phyloP scores from a whole-genome alignment of 1,284 basidiomycete species.

The Sanghuangporus sanghuang region DNA sequence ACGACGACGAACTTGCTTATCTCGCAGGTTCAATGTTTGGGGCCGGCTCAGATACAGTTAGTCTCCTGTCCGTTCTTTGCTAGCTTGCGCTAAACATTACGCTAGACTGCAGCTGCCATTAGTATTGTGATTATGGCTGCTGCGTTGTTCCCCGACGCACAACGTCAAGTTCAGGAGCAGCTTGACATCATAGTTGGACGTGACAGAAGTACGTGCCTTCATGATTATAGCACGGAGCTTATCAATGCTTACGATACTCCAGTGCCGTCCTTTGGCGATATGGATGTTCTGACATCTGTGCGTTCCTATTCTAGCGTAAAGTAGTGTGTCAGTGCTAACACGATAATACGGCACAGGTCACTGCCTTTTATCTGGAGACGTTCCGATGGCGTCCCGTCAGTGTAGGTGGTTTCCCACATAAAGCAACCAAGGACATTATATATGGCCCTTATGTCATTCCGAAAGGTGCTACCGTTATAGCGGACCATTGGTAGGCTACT shows the following conservation, averaged over 20 bases:
- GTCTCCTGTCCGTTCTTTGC: conserved; percentile 14
- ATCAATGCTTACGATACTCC: background rate
- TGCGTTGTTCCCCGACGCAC: conserved; percentile 51
- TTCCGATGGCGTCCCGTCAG: conserved; percentile 62
- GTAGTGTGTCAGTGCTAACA: background rate
- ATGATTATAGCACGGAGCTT: conserved; percentile 13
- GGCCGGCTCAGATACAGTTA: conserved; percentile 26
- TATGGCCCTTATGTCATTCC: conserved; percentile 59
- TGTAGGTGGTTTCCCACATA: conserved; percentile 49
- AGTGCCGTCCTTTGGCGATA: conserved; percentile 51
- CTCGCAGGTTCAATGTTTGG: conserved; percentile 29
- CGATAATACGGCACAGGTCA: conserved; percentile 32
- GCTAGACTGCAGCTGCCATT: conserved; percentile 49
- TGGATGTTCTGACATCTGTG: conserved; percentile 36
- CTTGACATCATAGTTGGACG: conserved; percentile 54
- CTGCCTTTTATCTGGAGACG: conserved; percentile 56
- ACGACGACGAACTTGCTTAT: conserved; percentile 26
- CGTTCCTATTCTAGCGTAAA: background rate
- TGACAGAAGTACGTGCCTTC: conserved; percentile 36
- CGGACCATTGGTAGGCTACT: conserved; percentile 49
- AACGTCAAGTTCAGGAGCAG: conserved; percentile 52
- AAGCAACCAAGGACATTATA: conserved; percentile 52
- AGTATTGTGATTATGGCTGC: conserved; percentile 57
- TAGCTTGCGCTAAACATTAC: background rate
- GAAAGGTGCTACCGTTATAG: conserved; percentile 51